These are phyloP conservation scores for Letharia columbiana DNA, from an alignment of 495 filamentous ascomycete species.

Conservation along the genomic window DNA sequence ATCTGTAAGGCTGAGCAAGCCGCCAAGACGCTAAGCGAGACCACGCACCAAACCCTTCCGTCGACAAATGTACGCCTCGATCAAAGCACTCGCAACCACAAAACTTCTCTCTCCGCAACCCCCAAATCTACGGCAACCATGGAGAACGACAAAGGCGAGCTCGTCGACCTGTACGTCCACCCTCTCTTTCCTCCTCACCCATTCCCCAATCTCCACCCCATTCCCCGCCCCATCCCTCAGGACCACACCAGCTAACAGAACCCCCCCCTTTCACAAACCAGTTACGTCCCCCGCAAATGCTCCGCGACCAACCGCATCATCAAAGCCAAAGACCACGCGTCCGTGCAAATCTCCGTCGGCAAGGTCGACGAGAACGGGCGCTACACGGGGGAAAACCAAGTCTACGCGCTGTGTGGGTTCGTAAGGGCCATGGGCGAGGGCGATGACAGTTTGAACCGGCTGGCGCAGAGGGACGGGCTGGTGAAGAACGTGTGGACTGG, in stretches of 20 bases:
- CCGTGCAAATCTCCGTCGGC: slow-evolving; percentile 80
- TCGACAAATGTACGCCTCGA: not conserved
- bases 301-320: slow-evolving; percentile 94
- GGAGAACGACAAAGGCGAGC: slow-evolving; percentile 97
- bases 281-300: slow-evolving; percentile 99
- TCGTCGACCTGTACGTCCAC: slow-evolving; percentile 86
- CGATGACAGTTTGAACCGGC: slow-evolving; percentile 91
- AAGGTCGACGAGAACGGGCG: slow-evolving; percentile 95
- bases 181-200: slow-evolving; percentile 4
- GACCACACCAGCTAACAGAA: slow-evolving; percentile 19
- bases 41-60: not conserved
- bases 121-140: slow-evolving; percentile 34
- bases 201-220: slow-evolving; percentile 18
- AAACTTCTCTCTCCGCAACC: not conserved
- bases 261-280: slow-evolving; percentile 29
- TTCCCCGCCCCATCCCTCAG: slow-evolving; percentile 10
- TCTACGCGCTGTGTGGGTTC: slow-evolving; percentile 96
- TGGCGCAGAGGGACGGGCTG: slow-evolving; percentile 91
- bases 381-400: slow-evolving; percentile 94
- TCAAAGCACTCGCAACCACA: not conserved
- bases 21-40: slow-evolving; percentile 9
- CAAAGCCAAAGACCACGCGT: slow-evolving; percentile 97
- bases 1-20: not conserved
- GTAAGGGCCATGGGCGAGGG: slow-evolving; percentile 95
- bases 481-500: slow-evolving; percentile 93